Evolutionary conservation across 352 stramenopile genomes (phyloP).

Genomic region (Phytopythium mirpurense): DNA sequence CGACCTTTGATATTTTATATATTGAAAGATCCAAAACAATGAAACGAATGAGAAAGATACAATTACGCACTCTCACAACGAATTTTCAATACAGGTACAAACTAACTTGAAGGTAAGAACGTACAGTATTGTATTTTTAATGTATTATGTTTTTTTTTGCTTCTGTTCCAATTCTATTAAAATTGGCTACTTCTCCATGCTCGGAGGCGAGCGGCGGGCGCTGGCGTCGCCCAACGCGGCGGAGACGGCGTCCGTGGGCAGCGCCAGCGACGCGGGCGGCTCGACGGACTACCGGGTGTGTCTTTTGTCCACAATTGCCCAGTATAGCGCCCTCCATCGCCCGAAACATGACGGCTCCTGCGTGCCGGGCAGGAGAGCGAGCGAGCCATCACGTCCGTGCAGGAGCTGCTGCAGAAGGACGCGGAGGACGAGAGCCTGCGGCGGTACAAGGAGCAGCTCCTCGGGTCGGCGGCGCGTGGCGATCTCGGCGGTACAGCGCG

Average conservation of each 20-base stretch:
- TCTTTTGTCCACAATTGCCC: neutral
- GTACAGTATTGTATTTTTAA: no score
- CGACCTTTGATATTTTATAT: no score
- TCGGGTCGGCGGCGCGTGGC: conserved; percentile 69
- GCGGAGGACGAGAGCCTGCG: conserved; percentile 77
- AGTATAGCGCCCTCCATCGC: neutral
- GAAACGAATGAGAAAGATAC: no score
- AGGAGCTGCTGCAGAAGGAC: conserved; percentile 73
- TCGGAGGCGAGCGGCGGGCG: conserved; percentile 1
- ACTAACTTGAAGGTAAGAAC: no score
- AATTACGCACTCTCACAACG: no score
- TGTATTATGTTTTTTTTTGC: no score
- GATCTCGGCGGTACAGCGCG: conserved; percentile 68
- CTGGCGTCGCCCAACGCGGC: conserved; percentile 9
- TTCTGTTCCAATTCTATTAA: no score
- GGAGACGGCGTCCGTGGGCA: conserved; percentile 18
- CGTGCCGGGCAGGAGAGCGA: conserved; percentile 45
- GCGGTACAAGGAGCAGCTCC: conserved; percentile 83
- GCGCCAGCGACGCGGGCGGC: conserved; percentile 27
- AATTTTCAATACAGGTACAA: no score
- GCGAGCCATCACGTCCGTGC: conserved; percentile 50
- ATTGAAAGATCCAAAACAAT: no score
- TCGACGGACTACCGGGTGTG: conserved; percentile 45
- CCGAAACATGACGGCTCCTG: neutral
- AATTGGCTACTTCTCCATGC: no score